These are phyloP conservation scores for Boletales sp. DNA, from an alignment of 768 basidiomycete species.

Conservation along the genomic window DNA sequence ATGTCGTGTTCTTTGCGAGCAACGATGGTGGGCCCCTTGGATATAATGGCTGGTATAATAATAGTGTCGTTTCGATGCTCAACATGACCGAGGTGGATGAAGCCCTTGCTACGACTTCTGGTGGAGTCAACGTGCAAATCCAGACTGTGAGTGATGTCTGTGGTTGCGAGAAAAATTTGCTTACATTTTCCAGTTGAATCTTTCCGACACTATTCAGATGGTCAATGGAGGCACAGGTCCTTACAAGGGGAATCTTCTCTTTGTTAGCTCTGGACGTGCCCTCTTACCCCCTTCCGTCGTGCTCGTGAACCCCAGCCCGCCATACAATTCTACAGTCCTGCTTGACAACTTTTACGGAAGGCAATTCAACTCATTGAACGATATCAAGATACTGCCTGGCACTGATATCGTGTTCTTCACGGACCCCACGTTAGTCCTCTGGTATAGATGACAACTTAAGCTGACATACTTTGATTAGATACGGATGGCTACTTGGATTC, in stretches of 20 bases:
- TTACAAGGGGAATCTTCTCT: constrained; percentile 53
- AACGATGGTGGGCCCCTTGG: constrained; percentile 67
- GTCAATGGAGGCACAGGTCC: constrained; percentile 69
- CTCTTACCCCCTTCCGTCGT: constrained; percentile 58
- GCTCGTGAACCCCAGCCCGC: constrained; percentile 60
- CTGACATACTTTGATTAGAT: constrained; percentile 35
- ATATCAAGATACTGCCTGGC: constrained; percentile 67
- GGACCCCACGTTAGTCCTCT: constrained; percentile 52
- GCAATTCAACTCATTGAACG: constrained; percentile 83
- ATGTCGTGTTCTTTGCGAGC: constrained; percentile 72
- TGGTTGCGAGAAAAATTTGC: background rate
- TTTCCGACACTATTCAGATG: constrained; percentile 61
- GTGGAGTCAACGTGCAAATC: constrained; percentile 48
- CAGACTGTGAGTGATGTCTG: constrained; percentile 28
- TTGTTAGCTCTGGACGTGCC: constrained; percentile 66
- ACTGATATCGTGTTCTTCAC: constrained; percentile 75
- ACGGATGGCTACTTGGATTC: constrained; percentile 64
- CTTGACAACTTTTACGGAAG: constrained; percentile 79
- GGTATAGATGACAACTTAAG: background rate
- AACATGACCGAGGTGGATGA: constrained; percentile 51
- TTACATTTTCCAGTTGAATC: constrained; percentile 43
- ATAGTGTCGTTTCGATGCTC: constrained; percentile 61
- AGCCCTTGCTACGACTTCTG: constrained; percentile 36
- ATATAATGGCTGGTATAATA: constrained; percentile 59
- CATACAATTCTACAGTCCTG: constrained; percentile 65